A percentile compares a stretch with the other conserved stretches of the same genome.
Evolutionary conservation across 805 yeast species (phyloP).

Genomic region (Cyberlindnera maritima): DNA sequence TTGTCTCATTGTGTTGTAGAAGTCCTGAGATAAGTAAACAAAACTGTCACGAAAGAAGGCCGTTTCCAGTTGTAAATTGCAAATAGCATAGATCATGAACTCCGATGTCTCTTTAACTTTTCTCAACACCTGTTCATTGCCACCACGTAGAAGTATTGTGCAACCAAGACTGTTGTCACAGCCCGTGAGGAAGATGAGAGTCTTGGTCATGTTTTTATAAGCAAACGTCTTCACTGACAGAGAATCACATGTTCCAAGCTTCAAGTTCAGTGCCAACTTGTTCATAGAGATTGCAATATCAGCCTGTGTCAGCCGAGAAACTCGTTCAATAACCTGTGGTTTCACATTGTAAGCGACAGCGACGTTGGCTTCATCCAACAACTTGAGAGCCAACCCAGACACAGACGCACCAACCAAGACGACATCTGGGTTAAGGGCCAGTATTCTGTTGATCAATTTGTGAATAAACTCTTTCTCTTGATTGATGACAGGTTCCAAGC

Average conservation of each 20-base stretch:
- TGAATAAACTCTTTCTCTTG: constrained; percentile 85
- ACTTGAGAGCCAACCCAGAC: constrained; percentile 74
- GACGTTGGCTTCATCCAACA: constrained; percentile 70
- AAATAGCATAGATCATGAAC: constrained; percentile 74
- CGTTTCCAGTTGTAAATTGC: constrained; percentile 78
- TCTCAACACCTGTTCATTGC: constrained; percentile 54
- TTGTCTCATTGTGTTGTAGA: constrained; percentile 29
- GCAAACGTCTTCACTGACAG: constrained; percentile 72
- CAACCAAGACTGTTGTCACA: constrained; percentile 73
- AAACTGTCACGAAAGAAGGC: constrained; percentile 69
- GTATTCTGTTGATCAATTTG: constrained; percentile 75
- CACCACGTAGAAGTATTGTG: constrained; percentile 86
- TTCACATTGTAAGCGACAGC: constrained; percentile 81
- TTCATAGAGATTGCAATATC: constrained; percentile 87
- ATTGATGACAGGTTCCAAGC: constrained; percentile 77
- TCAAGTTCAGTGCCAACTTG: constrained; percentile 67
- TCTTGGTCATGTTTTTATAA: constrained; percentile 54
- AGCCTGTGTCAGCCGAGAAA: constrained; percentile 76
- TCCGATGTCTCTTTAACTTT: constrained; percentile 77
- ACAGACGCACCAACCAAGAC: constrained; percentile 76
- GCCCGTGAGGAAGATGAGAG: constrained; percentile 79
- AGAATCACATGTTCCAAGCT: constrained; percentile 69
- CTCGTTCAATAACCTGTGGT: constrained; percentile 74
- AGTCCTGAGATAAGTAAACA: constrained; percentile 44
- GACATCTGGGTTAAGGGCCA: constrained; percentile 73